A percentile compares a stretch with the other conserved stretches of the same genome.
Evolutionary conservation across 140 eudicot species (phyloP).

Genomic region (Oenanthe javanica): DNA sequence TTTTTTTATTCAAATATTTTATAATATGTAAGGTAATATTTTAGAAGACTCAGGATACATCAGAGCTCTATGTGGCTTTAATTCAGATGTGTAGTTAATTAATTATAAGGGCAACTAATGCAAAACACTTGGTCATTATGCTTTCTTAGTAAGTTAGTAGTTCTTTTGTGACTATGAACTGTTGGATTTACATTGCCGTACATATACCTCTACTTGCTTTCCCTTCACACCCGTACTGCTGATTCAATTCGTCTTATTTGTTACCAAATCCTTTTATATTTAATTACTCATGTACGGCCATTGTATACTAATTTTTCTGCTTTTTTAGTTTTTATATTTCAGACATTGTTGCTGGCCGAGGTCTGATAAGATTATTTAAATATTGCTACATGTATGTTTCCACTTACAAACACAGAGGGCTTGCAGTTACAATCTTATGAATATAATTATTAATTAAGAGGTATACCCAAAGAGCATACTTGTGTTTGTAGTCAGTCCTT

Average conservation of each 20-base stretch:
- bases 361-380: not conserved
- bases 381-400: not conserved
- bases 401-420: not conserved
- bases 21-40: not conserved
- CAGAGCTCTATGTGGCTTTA: not conserved
- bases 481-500: not conserved
- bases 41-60: not conserved
- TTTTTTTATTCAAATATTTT: not conserved
- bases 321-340: not conserved
- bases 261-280: not conserved
- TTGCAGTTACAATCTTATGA: not conserved
- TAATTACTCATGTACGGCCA: not conserved
- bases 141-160: not conserved
- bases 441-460: no score
- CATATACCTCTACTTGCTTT: not conserved
- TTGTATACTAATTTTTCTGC: no score
- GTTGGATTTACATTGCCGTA: slow-evolving; percentile 3
- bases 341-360: slow-evolving; percentile 2
- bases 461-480: not conserved
- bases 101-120: not conserved
- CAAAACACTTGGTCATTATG: not conserved
- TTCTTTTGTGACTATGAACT: not conserved
- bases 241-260: not conserved
- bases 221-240: not conserved
- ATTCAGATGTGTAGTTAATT: not conserved